Conservation (phyloP, 805 yeast species). For the Yarrowia keelungensis region DNA sequence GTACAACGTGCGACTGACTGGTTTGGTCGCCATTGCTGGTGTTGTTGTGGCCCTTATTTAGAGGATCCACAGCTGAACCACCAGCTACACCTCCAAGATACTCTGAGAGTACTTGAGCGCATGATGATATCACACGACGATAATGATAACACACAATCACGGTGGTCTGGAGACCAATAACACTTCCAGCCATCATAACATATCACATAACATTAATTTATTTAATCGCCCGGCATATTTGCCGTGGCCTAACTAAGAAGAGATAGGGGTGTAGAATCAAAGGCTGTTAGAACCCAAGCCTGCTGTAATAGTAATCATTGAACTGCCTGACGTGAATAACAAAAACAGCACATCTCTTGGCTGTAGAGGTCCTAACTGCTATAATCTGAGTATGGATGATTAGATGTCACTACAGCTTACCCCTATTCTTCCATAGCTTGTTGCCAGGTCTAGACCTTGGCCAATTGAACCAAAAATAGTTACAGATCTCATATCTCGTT, state of each 20-base stretch:
- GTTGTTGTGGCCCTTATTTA: slow-evolving; percentile 9
- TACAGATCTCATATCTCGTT: too few species aligned
- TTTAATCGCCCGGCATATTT: slow-evolving; percentile 12
- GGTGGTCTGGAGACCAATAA: not conserved
- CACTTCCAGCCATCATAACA: not conserved
- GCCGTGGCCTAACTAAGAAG: not conserved
- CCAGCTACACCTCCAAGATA: not conserved
- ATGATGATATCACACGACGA: slow-evolving; percentile 6
- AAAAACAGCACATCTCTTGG: too few species aligned
- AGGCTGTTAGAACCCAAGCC: too few species aligned
- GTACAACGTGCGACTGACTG: slow-evolving; percentile 13
- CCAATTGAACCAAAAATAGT: too few species aligned
- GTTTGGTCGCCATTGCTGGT: slow-evolving; percentile 15
- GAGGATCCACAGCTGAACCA: not conserved
- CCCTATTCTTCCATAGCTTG: too few species aligned
- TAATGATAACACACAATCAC: slow-evolving; percentile 3
- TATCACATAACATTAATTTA: slow-evolving; percentile 22
- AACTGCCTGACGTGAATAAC: too few species aligned
- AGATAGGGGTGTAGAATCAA: too few species aligned
- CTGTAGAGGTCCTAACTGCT: too few species aligned
- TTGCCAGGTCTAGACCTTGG: too few species aligned
- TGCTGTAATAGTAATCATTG: too few species aligned
- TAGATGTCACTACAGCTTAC: too few species aligned
- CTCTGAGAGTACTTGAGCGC: not conserved
- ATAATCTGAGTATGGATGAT: too few species aligned